Conservation (phyloP, 2,329 filamentous ascomycete genomes). For the Verticillium nubilum region DNA sequence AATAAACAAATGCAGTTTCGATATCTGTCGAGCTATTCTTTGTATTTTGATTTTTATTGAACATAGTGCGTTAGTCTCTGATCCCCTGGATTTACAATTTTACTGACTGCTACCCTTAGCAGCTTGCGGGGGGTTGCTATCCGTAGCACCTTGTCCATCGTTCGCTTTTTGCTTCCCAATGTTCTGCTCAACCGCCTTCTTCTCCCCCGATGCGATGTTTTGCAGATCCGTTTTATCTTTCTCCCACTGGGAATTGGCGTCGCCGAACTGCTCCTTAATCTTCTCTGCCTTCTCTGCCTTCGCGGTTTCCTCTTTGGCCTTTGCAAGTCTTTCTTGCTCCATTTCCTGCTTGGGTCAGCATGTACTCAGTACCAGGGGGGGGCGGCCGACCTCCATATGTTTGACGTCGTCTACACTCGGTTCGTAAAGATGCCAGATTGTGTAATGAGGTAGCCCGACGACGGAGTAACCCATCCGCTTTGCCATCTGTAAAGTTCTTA, state of each 20-base stretch:
- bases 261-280: constrained; percentile 75
- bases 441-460: constrained; percentile 93
- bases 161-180: constrained; percentile 6
- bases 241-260: constrained; percentile 76
- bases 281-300: constrained; percentile 69
- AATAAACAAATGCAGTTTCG: too few relatives aligned
- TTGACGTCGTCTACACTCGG: constrained; percentile 96
- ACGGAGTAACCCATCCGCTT: constrained; percentile 95
- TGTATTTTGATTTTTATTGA: not conserved
- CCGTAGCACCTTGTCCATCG: constrained; percentile 9
- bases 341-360: constrained; percentile 61
- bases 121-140: not conserved
- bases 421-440: constrained; percentile 99
- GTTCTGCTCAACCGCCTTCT: constrained; percentile 6
- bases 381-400: constrained; percentile 73
- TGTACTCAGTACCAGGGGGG: not conserved
- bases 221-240: constrained; percentile 80
- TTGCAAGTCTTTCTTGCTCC: constrained; percentile 77
- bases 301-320: constrained; percentile 74
- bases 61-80: too few relatives aligned
- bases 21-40: too few relatives aligned
- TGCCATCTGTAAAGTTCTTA: constrained; percentile 65
- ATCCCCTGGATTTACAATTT: not conserved
- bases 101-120: not conserved
- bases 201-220: constrained; percentile 27